Conservation (phyloP, 331 rosid genomes). For the Phaseolus coccineus region DNA sequence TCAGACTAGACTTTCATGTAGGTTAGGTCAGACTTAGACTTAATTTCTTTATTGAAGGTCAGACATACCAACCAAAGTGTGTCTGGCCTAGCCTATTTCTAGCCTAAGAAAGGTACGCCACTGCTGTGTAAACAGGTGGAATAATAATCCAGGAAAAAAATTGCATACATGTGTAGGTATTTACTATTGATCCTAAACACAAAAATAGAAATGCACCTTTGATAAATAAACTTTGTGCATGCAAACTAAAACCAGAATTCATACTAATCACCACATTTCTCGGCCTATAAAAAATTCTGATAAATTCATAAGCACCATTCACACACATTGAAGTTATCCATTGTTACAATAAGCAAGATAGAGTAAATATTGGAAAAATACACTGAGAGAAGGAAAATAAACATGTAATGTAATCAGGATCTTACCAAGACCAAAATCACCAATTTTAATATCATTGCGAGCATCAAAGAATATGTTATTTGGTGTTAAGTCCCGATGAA, state of each 20-base stretch:
- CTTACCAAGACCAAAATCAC: slow-evolving; percentile 99
- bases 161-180: slow-evolving; percentile 24
- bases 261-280: background rate
- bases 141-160: slow-evolving; percentile 13
- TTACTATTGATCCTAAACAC: slow-evolving; percentile 21
- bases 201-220: slow-evolving; percentile 29
- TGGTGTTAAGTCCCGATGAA: slow-evolving; percentile 97
- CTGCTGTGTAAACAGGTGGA: slow-evolving; percentile 18
- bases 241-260: slow-evolving; percentile 39
- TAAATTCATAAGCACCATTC: slow-evolving; percentile 27
- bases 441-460: slow-evolving; percentile 93
- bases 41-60: too few species aligned
- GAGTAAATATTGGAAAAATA: slow-evolving; percentile 38
- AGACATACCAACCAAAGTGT: too few species aligned
- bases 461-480: slow-evolving; percentile 97
- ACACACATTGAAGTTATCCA: slow-evolving; percentile 22
- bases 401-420: slow-evolving; percentile 41
- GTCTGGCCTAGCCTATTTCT: too few species aligned
- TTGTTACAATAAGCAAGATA: slow-evolving; percentile 30
- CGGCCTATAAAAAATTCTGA: slow-evolving; percentile 7
- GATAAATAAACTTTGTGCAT: slow-evolving; percentile 16
- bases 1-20: too few species aligned
- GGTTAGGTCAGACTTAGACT: too few species aligned
- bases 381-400: slow-evolving; percentile 25
- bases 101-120: background rate